phyloP scores from a whole-genome alignment of 306 rosid species.

The Vigna hirtella region DNA sequence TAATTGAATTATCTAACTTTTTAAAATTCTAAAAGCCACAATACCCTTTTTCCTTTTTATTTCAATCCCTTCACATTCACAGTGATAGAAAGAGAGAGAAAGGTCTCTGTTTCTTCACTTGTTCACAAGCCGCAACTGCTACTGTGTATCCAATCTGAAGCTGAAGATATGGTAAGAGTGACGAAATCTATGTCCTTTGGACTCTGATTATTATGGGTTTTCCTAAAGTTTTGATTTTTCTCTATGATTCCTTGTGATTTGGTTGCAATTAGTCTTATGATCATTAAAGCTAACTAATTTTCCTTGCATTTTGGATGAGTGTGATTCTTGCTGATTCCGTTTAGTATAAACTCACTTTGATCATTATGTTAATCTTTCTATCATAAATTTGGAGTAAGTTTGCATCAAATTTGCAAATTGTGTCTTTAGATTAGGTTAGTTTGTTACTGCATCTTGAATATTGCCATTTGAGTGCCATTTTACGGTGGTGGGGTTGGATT shows the following conservation, averaged over 20 bases:
- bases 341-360: conserved; percentile 7
- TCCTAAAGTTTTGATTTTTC: conserved; percentile 29
- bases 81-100: conserved; percentile 10
- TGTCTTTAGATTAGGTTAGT: conserved; percentile 38
- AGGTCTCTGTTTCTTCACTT: conserved; percentile 41
- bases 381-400: conserved; percentile 12
- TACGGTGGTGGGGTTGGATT: conserved; percentile 34
- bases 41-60: conserved; percentile 25
- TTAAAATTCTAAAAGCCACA: conserved; percentile 1
- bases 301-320: conserved; percentile 26
- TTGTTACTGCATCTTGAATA: conserved; percentile 22
- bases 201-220: conserved; percentile 14
- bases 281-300: neutral
- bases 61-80: conserved; percentile 33
- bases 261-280: conserved; percentile 29
- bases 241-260: conserved; percentile 11
- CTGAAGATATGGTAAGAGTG: conserved; percentile 59
- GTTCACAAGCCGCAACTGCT: conserved; percentile 48
- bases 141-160: conserved; percentile 40
- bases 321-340: conserved; percentile 34
- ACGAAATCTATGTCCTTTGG: neutral
- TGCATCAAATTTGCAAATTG: conserved; percentile 20
- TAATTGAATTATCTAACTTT: conserved; percentile 7
- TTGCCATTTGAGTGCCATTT: conserved; percentile 18
- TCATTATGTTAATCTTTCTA: conserved; percentile 23